A percentile compares a stretch with the other conserved stretches of the same genome.
These are phyloP conservation scores for Closterium sp. DNA, from an alignment of 139 green algal species.

Conservation along the genomic window DNA sequence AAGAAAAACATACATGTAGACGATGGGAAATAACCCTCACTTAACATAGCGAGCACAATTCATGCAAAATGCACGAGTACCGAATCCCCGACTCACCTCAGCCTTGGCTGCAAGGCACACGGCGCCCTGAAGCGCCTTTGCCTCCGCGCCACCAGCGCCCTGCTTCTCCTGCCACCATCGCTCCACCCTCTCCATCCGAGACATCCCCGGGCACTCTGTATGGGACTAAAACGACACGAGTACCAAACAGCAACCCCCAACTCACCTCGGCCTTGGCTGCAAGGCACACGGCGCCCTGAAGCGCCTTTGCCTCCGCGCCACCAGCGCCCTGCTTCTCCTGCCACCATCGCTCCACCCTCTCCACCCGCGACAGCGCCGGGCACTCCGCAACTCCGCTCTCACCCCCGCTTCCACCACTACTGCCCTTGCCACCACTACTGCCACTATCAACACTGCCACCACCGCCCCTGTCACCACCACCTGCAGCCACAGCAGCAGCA, in stretches of 20 bases:
- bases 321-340: neutral
- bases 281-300: neutral
- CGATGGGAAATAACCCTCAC: too few relatives aligned
- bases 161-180: neutral
- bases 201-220: neutral
- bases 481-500: slow-evolving; percentile 1
- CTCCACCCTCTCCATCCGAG: neutral
- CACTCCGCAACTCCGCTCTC: neutral
- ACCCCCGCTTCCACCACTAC: neutral
- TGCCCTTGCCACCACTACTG: neutral
- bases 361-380: neutral
- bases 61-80: neutral
- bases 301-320: neutral
- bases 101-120: too few relatives aligned
- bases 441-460: neutral
- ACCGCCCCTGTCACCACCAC: neutral
- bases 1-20: too few relatives aligned
- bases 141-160: neutral
- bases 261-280: neutral
- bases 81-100: too few relatives aligned
- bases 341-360: neutral
- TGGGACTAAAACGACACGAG: too few relatives aligned
- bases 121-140: neutral
- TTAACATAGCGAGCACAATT: too few relatives aligned
- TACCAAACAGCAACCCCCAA: neutral